Conservation (phyloP, 2,329 filamentous ascomycete species). For the Cladosporium sp. region DNA sequence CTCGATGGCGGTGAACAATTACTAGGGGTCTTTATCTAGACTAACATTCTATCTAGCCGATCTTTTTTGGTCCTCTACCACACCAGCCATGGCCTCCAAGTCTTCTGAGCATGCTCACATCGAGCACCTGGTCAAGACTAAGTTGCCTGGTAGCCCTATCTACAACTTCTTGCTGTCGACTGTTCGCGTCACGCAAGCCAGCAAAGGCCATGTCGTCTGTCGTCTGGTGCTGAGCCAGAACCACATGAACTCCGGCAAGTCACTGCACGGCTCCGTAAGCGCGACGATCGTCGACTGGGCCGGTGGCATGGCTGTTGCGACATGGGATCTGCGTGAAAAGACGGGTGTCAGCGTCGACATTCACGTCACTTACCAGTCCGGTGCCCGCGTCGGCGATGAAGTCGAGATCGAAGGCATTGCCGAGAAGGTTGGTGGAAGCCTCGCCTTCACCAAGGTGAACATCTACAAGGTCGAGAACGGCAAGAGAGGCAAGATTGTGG, state of each 20-base stretch:
- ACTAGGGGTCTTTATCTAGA: background rate
- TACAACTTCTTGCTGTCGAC: slow-evolving; percentile 45
- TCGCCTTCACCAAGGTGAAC: slow-evolving; percentile 65
- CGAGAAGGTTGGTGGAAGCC: slow-evolving; percentile 61
- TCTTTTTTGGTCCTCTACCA: background rate
- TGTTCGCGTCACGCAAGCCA: slow-evolving; percentile 39
- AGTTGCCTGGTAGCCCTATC: slow-evolving; percentile 42
- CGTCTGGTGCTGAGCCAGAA: slow-evolving; percentile 42
- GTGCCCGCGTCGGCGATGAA: slow-evolving; percentile 60
- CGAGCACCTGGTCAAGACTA: slow-evolving; percentile 38
- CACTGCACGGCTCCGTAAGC: slow-evolving; percentile 68
- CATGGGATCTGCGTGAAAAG: slow-evolving; percentile 56
- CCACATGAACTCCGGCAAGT: slow-evolving; percentile 65
- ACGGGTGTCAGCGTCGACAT: slow-evolving; percentile 73
- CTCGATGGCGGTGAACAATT: background rate
- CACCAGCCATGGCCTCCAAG: slow-evolving; percentile 23
- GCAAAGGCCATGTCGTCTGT: slow-evolving; percentile 43
- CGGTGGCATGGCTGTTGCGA: slow-evolving; percentile 67
- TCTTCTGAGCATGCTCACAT: slow-evolving; percentile 41
- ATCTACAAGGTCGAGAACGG: slow-evolving; percentile 58
- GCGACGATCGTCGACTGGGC: slow-evolving; percentile 70
- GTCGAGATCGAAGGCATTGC: slow-evolving; percentile 65
- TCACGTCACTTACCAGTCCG: slow-evolving; percentile 65
- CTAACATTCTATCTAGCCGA: background rate
- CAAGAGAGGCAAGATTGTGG: slow-evolving; percentile 49